Evolutionary conservation across 2,329 filamentous ascomycete genomes (phyloP), one percentile per base, ranked within the genome.

Genomic region (Verticillium longisporum): DNA sequence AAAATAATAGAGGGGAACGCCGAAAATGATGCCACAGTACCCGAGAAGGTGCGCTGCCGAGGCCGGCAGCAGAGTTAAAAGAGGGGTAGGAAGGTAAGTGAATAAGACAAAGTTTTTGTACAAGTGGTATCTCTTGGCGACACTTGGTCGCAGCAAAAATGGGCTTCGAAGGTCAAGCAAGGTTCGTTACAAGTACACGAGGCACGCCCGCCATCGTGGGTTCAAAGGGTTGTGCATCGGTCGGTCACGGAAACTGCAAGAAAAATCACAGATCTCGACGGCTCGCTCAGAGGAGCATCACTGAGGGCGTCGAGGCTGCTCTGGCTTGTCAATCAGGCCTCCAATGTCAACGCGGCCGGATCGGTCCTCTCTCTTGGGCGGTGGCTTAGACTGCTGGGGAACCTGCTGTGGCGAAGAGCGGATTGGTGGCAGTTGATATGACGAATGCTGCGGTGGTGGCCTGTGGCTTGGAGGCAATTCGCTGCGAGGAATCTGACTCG

Each of bases 271-370:
- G 38, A 11, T 15, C 38, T n/a, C n/a, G 4, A 21, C n/a, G 18
- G 7, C 10, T 26, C 41, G n/a, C 41, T 21, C 41, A 50, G 41
- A 50, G 41, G 41, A 21, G 21, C 65, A 41, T 65, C 66, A 73
- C 63, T 68, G 66, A 33, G 66, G 63, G 57, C 66, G 67, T 63
- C 65, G 71, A 56, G 66, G 70, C 41, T 65, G 77, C 66, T 80
- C 80, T 31, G 82, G 79, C 71, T 79, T 83, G 65, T 85, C 86
- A 68, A 89, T 83, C 68, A 85, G 77, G 1, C 84, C 85, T 11
- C 80, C 83, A 63, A 88, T 88, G 66, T 86, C 84, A 57, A 88
- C 80, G 15, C 85, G 80, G 41, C 77, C 72, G 18, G 77, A 73
- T 33, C 83, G 78, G 60, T 84, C 83, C 61, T 83, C 81, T 54